Base-by-base conservation (phyloP, 768 basidiomycete genomes). In the Nidularia sp. region DNA sequence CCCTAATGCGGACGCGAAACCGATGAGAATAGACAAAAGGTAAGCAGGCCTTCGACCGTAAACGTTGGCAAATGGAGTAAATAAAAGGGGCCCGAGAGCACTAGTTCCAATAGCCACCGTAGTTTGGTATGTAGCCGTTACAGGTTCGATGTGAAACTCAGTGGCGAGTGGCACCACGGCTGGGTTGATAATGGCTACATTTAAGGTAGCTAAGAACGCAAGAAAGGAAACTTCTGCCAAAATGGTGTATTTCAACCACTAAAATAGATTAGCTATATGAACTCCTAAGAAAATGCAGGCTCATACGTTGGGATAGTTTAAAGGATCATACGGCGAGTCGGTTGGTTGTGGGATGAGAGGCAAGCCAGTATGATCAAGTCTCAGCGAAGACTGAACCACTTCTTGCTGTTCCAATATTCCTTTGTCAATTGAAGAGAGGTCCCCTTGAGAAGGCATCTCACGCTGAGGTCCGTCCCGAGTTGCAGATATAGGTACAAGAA, bases 301-400 rank as follows among this genome's bases (percentile, higher is more conserved):
- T 39, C 49, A 53, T 54, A 69, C 68, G 49, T 62, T 66, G 22
- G 73, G 72, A 49, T 73, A 76, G 52, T 73, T 74, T 50, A 76
- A 61, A 31, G 73, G 74, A 57, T 76, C 74, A 34, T 60, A 62
- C 12, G 66, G 66, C 13, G 67, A 69, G 36, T 57, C 55, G 2
- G 72, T 66, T 12, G 74, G 74, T 45, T 78, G 75, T 32, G 76
- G 74, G 36, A 72, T 62, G 47, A 78, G 67, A 13, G 74, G 68
- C 10, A 76, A 66, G n/a, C 73, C 72, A 32, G 56, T 57, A 12
- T 58, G 58, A 53, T 73, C 74, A 44, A 18, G 18, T 18, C 18
- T 18, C 18, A 18, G 18, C 18, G 18, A 18, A 18, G 18, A 18
- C 18, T 18, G 18, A 18, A 18, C 18, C 18, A 18, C 18, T 18